Evolutionary conservation across 345 rosid species (phyloP), one percentile per base, ranked within the genome.

Genomic region (Cardiospermum halicacabum): DNA sequence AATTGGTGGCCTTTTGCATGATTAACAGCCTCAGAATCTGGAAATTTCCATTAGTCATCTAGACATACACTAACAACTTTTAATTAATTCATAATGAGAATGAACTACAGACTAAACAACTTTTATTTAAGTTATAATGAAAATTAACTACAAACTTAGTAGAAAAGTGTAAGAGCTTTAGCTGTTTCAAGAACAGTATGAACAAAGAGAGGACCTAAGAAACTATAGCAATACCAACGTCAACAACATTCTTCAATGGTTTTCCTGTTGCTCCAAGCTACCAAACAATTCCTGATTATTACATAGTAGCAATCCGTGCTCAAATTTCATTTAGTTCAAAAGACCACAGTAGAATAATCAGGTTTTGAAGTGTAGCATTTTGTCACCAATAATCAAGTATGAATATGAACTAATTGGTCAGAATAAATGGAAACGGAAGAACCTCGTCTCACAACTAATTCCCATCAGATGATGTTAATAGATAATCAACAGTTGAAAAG

Each of bases 241-340:
- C 86, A 74, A 94, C 49, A 47, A 94, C 99, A 85, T 94, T 84
- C 73, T 82, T 89, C 64, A 94, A 80, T 4, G 80, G 72, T 75
- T 94, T 87, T 40, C 99, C 97, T 3, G 99, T 94, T 58, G 97
- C 91, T 68, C 99, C 99, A 73, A 91, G 82, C 99, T 94, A 72
- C 64, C 67, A 80, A 75, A 13, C 31, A 64, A 51, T 68, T 36
- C 2, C n/a, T n/a, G n/a, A 58, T 66, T 56, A 72, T 49, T 72
- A 32, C 61, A 60, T 51, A 76, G 60, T 49, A 43, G 21, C 59
- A 32, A 64, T 53, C 63, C n/a, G 32, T 24, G 13, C 18, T 11
- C 53, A 36, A 77, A 58, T 32, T 53, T 31, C 60, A 45, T 27
- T 24, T 13, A 28, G 28, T 65, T 43, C n/a, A 42, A 32, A 64